These are phyloP conservation scores for Cyclotella baltica DNA, from an alignment of 108 stramenopile species.

Conservation along the genomic window DNA sequence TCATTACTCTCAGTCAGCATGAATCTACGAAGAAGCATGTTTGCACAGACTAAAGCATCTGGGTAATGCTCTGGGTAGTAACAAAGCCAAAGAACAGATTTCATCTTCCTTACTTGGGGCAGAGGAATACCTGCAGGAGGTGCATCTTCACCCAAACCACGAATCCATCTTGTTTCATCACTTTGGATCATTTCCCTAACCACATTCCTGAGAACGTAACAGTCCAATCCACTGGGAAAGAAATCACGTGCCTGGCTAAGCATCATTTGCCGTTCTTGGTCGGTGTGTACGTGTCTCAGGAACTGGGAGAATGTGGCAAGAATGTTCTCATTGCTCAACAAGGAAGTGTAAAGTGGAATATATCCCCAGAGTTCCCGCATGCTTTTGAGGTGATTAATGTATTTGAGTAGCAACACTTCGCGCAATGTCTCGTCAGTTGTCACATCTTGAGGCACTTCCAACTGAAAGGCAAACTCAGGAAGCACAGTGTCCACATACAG, in stretches of 20 bases:
- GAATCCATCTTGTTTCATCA: constrained; percentile 47
- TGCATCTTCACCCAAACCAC: constrained; percentile 50
- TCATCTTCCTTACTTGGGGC: constrained; percentile 56
- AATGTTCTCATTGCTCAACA: constrained; percentile 61
- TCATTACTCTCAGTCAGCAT: constrained; percentile 33
- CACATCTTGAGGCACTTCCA: constrained; percentile 17
- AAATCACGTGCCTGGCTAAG: constrained; percentile 66
- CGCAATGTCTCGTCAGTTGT: constrained; percentile 26
- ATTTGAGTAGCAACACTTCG: constrained; percentile 38
- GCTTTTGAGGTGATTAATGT: constrained; percentile 27
- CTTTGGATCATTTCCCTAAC: constrained; percentile 57
- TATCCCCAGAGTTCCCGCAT: constrained; percentile 60
- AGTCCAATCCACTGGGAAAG: constrained; percentile 53
- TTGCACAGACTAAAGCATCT: constrained; percentile 79
- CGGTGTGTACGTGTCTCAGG: constrained; percentile 53
- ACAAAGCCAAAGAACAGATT: constrained; percentile 75
- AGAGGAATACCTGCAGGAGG: constrained; percentile 34
- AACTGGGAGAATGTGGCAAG: constrained; percentile 63
- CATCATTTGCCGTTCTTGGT: constrained; percentile 61
- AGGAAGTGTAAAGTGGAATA: constrained; percentile 70
- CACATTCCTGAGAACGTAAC: constrained; percentile 56
- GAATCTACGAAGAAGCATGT: constrained; percentile 72
- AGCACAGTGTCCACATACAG: constrained; percentile 45
- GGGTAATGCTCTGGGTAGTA: constrained; percentile 57
- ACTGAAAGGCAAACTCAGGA: constrained; percentile 42